Evolutionary conservation across 1,139 yeast genomes (phyloP).

Genomic region (Pneumocystis jirovecii): DNA sequence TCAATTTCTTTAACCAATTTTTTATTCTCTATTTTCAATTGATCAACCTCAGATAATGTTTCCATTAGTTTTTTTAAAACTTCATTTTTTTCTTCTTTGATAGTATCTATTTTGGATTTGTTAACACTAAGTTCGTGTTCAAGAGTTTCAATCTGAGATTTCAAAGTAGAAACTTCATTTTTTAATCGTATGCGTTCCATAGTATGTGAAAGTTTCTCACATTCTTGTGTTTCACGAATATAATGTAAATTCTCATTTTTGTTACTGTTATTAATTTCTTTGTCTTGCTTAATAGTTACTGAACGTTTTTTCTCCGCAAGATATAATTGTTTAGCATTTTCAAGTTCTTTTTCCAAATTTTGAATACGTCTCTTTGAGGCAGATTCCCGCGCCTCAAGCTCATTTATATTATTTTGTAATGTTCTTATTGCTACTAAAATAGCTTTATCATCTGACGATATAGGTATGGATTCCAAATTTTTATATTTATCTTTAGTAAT

Average conservation of each 20-base stretch:
- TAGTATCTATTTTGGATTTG: slow-evolving; percentile 2
- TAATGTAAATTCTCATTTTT: not conserved
- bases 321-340: slow-evolving; percentile 5
- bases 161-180: slow-evolving; percentile 8
- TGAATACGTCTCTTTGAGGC: slow-evolving; percentile 7
- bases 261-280: not conserved
- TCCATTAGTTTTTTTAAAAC: slow-evolving; percentile 12
- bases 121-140: slow-evolving; percentile 11
- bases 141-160: slow-evolving; percentile 8
- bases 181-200: slow-evolving; percentile 11
- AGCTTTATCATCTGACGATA: slow-evolving; percentile 16
- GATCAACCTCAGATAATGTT: slow-evolving; percentile 11
- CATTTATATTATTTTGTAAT: slow-evolving; percentile 13
- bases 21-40: slow-evolving; percentile 10
- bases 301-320: slow-evolving; percentile 10
- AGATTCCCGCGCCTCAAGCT: slow-evolving; percentile 13
- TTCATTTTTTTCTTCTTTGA: slow-evolving; percentile 15
- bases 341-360: slow-evolving; percentile 9
- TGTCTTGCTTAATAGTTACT: slow-evolving; percentile 9
- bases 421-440: slow-evolving; percentile 14
- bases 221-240: not conserved
- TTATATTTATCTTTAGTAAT: not conserved
- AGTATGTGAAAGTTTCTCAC: slow-evolving; percentile 2
- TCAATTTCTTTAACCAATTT: slow-evolving; percentile 6
- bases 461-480: slow-evolving; percentile 13